Percentiles rank a stretch among this genome's conserved stretches.
These are phyloP conservation scores for Euclidium syriacum DNA, from an alignment of 345 rosid species.

Conservation along the genomic window DNA sequence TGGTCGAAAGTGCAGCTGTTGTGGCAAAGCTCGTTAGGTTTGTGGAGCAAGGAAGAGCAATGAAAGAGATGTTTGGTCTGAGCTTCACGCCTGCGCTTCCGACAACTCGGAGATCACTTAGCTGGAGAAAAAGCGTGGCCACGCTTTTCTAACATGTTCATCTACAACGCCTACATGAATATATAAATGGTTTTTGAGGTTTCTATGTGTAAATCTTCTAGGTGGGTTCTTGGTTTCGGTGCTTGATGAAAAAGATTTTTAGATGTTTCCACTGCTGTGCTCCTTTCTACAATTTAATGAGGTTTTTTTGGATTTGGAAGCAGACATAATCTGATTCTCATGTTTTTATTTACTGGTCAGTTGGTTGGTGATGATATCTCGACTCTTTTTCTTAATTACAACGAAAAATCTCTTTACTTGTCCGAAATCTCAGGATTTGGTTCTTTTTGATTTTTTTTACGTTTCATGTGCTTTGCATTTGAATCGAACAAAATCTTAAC, in stretches of 20 bases:
- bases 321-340: not conserved
- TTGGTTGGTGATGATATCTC: not conserved
- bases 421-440: too few relatives aligned
- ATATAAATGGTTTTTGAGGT: not conserved
- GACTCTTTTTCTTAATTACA: not conserved
- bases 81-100: slow-evolving; percentile 62
- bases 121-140: slow-evolving; percentile 72
- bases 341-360: not conserved
- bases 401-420: not conserved
- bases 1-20: slow-evolving; percentile 63
- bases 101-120: slow-evolving; percentile 45
- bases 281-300: not conserved
- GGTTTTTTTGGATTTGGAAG: not conserved
- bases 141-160: slow-evolving; percentile 35
- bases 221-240: slow-evolving; percentile 2
- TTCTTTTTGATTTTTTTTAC: too few relatives aligned
- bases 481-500: too few relatives aligned
- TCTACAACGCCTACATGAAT: too few relatives aligned
- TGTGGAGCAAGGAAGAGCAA: slow-evolving; percentile 69
- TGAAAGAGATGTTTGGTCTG: slow-evolving; percentile 87
- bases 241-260: not conserved
- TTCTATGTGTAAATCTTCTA: slow-evolving; percentile 24
- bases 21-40: slow-evolving; percentile 78
- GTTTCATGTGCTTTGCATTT: too few relatives aligned
- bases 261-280: not conserved